Conservation (phyloP, 805 yeast genomes). For the Ogataea ganodermae region DNA sequence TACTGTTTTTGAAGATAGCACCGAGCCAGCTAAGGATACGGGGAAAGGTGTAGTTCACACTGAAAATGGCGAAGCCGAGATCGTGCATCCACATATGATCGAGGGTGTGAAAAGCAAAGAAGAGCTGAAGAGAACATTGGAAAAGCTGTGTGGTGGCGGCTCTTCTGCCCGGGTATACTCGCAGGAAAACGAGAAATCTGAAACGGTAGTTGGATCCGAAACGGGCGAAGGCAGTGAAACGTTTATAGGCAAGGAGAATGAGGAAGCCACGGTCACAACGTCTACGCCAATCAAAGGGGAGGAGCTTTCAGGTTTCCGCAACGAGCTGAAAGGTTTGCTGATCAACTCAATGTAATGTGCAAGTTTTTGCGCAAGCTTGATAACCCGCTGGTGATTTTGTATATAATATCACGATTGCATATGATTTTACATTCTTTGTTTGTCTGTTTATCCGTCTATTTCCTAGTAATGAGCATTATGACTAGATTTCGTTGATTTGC, state of each 20-base stretch:
- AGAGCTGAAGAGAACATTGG: constrained; percentile 22
- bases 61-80: constrained; percentile 16
- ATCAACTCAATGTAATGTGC: constrained; percentile 13
- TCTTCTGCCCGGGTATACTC: not conserved
- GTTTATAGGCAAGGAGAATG: constrained; percentile 12
- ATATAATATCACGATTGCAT: constrained; percentile 1
- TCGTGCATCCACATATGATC: constrained; percentile 11
- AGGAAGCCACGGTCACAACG: constrained; percentile 16
- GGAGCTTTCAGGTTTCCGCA: constrained; percentile 18
- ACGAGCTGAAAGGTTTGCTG: constrained; percentile 23
- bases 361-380: not conserved
- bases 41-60: constrained; percentile 14
- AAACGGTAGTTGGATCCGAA: not conserved
- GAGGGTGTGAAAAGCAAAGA: constrained; percentile 19
- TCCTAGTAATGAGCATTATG: too few relatives aligned
- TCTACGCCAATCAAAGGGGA: constrained; percentile 25
- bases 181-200: not conserved
- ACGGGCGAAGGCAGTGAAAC: not conserved
- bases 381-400: not conserved
- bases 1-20: constrained; percentile 21
- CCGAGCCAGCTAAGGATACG: constrained; percentile 2
- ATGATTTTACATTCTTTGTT: not conserved
- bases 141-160: constrained; percentile 20
- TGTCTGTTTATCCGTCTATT: not conserved
- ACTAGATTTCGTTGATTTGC: not conserved